phyloP scores from a whole-genome alignment of 768 basidiomycete genomes.

The Agrocybe pediades region DNA sequence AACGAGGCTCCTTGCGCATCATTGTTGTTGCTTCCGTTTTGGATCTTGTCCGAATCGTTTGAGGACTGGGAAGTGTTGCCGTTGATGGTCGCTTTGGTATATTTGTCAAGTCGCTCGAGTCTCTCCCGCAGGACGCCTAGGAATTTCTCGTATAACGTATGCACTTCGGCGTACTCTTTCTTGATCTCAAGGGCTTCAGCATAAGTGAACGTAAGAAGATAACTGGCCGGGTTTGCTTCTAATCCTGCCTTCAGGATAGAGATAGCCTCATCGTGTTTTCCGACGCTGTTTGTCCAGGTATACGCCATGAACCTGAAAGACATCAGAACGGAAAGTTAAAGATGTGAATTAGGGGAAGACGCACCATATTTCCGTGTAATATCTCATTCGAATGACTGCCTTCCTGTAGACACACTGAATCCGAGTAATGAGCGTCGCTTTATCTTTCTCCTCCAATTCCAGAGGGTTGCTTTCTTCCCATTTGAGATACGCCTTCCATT shows the following conservation, averaged over 20 bases:
- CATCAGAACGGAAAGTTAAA: neutral
- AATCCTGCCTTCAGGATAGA: slow-evolving; percentile 82
- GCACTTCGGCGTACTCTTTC: slow-evolving; percentile 65
- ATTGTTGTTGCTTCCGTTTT: slow-evolving; percentile 11
- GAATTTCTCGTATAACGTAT: slow-evolving; percentile 72
- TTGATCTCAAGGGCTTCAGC: slow-evolving; percentile 70
- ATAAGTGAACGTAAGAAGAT: slow-evolving; percentile 88
- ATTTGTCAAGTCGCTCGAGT: slow-evolving; percentile 58
- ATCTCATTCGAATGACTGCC: slow-evolving; percentile 89
- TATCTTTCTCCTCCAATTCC: slow-evolving; percentile 87
- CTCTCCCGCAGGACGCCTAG: slow-evolving; percentile 63
- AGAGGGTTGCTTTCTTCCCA: slow-evolving; percentile 96
- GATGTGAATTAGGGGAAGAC: slow-evolving; percentile 14
- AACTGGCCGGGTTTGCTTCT: slow-evolving; percentile 86
- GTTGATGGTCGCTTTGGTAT: neutral
- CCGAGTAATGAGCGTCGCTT: slow-evolving; percentile 61
- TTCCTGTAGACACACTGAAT: slow-evolving; percentile 86
- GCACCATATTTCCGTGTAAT: slow-evolving; percentile 94
- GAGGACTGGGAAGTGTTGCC: slow-evolving; percentile 4
- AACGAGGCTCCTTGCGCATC: slow-evolving; percentile 30
- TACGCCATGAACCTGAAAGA: slow-evolving; percentile 85
- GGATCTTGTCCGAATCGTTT: slow-evolving; percentile 1
- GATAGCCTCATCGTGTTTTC: slow-evolving; percentile 80
- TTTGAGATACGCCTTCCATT: slow-evolving; percentile 91
- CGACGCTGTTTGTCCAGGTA: slow-evolving; percentile 73